Percentiles rank a stretch among this genome's conserved stretches.
These are phyloP conservation scores for Larix kaempferi DNA, from an alignment of 75 land plant genomes.

Conservation along the genomic window DNA sequence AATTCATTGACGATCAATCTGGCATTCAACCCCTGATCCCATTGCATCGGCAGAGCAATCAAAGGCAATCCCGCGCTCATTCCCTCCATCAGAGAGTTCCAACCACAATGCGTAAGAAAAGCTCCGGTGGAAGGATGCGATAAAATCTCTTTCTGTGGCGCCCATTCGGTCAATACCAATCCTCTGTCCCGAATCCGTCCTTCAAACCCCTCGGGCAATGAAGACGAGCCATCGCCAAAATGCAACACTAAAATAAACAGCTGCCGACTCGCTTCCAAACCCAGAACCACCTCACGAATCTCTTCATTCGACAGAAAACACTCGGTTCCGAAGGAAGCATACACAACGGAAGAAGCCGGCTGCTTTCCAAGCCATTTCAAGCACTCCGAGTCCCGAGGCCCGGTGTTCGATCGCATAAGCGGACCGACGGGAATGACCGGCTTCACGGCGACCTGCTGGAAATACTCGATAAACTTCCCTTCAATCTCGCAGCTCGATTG, in stretches of 20 bases:
- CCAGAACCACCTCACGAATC: slow-evolving; percentile 18
- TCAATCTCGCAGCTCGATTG: not conserved
- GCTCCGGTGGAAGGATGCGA: slow-evolving; percentile 15
- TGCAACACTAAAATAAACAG: slow-evolving; percentile 27
- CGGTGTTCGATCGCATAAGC: not conserved
- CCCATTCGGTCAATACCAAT: slow-evolving; percentile 2
- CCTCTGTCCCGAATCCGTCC: slow-evolving; percentile 12
- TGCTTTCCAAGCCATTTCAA: slow-evolving; percentile 25
- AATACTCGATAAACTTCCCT: not conserved
- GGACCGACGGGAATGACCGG: not conserved
- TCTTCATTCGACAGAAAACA: slow-evolving; percentile 12
- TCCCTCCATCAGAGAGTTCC: slow-evolving; percentile 12
- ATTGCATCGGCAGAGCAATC: slow-evolving; percentile 19
- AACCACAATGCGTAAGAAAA: slow-evolving; percentile 15
- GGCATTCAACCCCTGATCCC: slow-evolving; percentile 16
- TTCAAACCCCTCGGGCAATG: not conserved
- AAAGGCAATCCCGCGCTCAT: slow-evolving; percentile 18
- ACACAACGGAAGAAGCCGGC: slow-evolving; percentile 15
- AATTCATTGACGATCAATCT: slow-evolving; percentile 7
- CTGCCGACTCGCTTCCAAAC: slow-evolving; percentile 18
- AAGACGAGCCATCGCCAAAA: not conserved
- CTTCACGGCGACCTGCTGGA: not conserved
- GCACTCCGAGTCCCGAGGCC: slow-evolving; percentile 1
- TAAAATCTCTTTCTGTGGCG: slow-evolving; percentile 20
- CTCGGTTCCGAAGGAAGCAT: slow-evolving; percentile 28